Evolutionary conservation across 129 eudicot genomes (phyloP), one percentile per base, ranked within the genome.

Genomic region (Pseudognaphalium luteoalbum): DNA sequence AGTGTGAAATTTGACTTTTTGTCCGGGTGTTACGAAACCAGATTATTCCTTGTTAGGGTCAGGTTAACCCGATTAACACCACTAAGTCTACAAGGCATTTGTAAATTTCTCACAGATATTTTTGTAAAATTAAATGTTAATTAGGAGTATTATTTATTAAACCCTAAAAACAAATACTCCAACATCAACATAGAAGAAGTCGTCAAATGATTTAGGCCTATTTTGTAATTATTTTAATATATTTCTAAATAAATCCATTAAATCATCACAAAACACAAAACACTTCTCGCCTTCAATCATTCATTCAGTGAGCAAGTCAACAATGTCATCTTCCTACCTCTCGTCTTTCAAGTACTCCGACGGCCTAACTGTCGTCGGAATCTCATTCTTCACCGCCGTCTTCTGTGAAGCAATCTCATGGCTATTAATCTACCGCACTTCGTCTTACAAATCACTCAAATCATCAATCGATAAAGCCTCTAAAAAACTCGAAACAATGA

Each of bases 401-500:
- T 70, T 95, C 35, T 95, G 97, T 83, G 99, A 95, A 65, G 85
- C 92, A 68, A 95, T 95, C 81, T 95, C 99, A 7, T 91, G 83
- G 86, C 75, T 95, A 25, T 61, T 95, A 5, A 91, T 95, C 89
- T 95, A 95, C 94, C 90, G 99, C 56, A 95, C 99, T 41, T 61
- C 83, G 8, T 89, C 97, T 33, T 95, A 95, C 88, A 95, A 91
- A 80, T 89, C 97, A 28, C 97, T 95, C 73, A 91, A 91, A 85
- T 91, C 92, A 76, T 72, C 99, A 62, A 95, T 95, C 80, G 96
- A 91, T 78, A 85, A 84, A 42, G 96, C 97, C 76, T 91, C 99
- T 56, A 95, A 91, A 59, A 95, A 95, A 68, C 99, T 95, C 85
- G 90, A 91, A 75, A 87, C 97, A 76, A 87, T 95, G 94, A 95